Evolutionary conservation across 257 asterid species (phyloP), one percentile per base, ranked within the genome.

Genomic region (Ligustrum vulgare): DNA sequence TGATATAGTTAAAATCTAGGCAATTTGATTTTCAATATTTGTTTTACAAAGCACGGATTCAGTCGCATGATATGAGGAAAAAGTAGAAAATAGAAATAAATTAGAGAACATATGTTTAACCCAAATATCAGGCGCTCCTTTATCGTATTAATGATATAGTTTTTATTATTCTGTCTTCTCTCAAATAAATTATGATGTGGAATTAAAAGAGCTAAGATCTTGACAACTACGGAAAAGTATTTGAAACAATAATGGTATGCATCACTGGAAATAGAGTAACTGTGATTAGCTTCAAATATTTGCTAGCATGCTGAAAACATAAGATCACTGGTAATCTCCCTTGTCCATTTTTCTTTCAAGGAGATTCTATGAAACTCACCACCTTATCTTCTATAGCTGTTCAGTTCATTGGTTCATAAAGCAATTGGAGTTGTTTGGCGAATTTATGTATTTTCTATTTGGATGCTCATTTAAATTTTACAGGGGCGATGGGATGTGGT

Each of bases 401-500:
- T 69, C 62, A 36, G 56, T 68, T 60, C 32, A 37, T 51, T 65
- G 1, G 9, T 70, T 60, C 45, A 28, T 34, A 49, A 49, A 47
- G 39, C 28, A 13, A 32, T 69, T 71, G 56, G 43, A 58, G 62
- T 41, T 35, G 16, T 33, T 33, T 7, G 60, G 64, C 9, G 31
- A 64, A 56, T 73, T 63, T 72, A 47, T 74, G 75, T 41, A 23
- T 76, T 60, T 47, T 45, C 76, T 69, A 18, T 49, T 65, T 69
- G 41, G 72, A 69, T 74, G 25, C 60, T 54, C 49, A 77, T 77
- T 67, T 56, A 58, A 58, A 56, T 77, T 34, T 45, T 70, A 72
- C 84, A 95, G 98, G 98, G 91, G 39, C 87, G 88, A 70, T 95
- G 99, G 99, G 96, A 93, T 83, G 88, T 91, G 20, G 82, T 84